A percentile compares a stretch with the other conserved stretches of the same genome.
Conservation (phyloP, 2,329 filamentous ascomycete species). For the Colletotrichum australisinense region DNA sequence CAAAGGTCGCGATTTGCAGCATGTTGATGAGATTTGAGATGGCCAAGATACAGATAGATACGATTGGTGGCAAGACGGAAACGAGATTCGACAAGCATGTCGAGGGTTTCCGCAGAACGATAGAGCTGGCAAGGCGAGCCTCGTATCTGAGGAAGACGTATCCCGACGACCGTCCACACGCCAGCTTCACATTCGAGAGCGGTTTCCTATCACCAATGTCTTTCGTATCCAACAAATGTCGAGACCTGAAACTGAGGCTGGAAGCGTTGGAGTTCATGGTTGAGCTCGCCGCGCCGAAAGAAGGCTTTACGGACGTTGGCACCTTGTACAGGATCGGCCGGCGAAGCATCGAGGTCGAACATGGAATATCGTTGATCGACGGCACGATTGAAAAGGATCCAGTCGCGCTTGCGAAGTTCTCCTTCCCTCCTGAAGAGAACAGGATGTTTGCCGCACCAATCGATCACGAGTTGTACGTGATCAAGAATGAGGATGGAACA, state of each 20-base stretch:
- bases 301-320: constrained; percentile 9
- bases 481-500: neutral
- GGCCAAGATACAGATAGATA: constrained; percentile 50
- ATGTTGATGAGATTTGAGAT: constrained; percentile 40
- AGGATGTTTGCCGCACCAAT: constrained; percentile 13
- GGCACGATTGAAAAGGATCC: constrained; percentile 19
- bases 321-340: constrained; percentile 25
- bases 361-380: constrained; percentile 25
- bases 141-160: constrained; percentile 5
- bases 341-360: constrained; percentile 25
- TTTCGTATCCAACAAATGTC: constrained; percentile 16
- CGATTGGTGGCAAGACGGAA: constrained; percentile 43
- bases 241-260: constrained; percentile 48
- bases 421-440: constrained; percentile 13
- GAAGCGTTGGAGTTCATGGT: constrained; percentile 48
- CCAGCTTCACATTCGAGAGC: constrained; percentile 26
- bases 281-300: constrained; percentile 38
- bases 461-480: constrained; percentile 18
- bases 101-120: constrained; percentile 48
- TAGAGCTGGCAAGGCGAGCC: constrained; percentile 43
- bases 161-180: constrained; percentile 37
- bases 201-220: constrained; percentile 15
- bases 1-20: constrained; percentile 15
- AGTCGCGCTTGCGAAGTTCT: neutral
- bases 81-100: constrained; percentile 49